phyloP scores from a whole-genome alignment of 2,329 filamentous ascomycete species.

The Pochonia chlamydosporia region DNA sequence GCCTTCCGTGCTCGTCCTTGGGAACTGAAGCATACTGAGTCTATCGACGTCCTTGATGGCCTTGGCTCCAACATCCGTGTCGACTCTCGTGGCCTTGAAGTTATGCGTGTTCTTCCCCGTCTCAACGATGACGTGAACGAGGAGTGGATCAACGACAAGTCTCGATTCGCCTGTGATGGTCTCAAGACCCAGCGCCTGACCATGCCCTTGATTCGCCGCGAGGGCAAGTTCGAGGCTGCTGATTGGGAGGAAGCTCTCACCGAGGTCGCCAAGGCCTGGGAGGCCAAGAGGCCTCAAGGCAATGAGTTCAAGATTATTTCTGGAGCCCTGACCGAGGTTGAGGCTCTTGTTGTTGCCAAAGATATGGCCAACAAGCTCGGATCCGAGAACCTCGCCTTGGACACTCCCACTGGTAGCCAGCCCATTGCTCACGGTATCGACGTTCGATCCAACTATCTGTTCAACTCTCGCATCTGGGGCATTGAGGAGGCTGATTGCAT shows the following conservation, averaged over 20 bases:
- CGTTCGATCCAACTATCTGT: conserved; percentile 87
- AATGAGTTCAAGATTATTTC: conserved; percentile 96
- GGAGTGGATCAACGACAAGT: conserved; percentile 99
- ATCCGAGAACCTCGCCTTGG: conserved; percentile 90
- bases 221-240: conserved; percentile 85
- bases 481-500: conserved; percentile 92
- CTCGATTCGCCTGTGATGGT: conserved; percentile 91
- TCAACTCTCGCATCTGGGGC: conserved; percentile 92
- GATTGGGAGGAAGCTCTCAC: conserved; percentile 94
- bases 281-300: conserved; percentile 72
- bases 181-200: conserved; percentile 94
- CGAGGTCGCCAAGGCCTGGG: conserved; percentile 77
- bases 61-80: conserved; percentile 92
- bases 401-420: conserved; percentile 76
- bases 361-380: conserved; percentile 94
- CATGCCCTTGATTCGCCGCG: conserved; percentile 80
- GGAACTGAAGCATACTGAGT: conserved; percentile 95
- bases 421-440: conserved; percentile 91
- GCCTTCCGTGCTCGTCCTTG: conserved; percentile 95
- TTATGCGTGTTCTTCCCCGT: conserved; percentile 89
- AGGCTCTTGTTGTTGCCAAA: conserved; percentile 94
- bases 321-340: conserved; percentile 84
- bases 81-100: conserved; percentile 87
- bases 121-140: conserved; percentile 98
- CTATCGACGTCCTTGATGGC: conserved; percentile 88